These are phyloP conservation scores for Bryoerythrophyllum caledonicum DNA, from an alignment of 225 moss, liverwort and hornwort genomes.

Conservation along the genomic window DNA sequence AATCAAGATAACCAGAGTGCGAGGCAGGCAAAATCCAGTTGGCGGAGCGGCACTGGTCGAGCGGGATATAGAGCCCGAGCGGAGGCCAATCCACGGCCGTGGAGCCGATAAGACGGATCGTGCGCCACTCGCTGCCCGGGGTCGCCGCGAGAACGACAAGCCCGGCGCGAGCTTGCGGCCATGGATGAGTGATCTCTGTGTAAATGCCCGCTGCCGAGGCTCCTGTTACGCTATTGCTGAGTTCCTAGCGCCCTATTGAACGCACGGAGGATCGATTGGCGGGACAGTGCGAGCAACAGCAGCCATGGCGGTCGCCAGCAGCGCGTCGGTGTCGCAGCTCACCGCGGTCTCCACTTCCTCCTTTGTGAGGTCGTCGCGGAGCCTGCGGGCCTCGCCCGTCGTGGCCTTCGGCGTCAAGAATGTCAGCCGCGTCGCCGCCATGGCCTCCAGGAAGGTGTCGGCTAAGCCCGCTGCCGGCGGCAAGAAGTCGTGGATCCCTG, in stretches of 20 bases:
- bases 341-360: slow-evolving; percentile 60
- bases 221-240: background rate
- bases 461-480: slow-evolving; percentile 46
- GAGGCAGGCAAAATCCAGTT: slow-evolving; percentile 21
- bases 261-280: background rate
- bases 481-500: slow-evolving; percentile 94
- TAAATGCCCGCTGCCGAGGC: background rate
- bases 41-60: background rate
- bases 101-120: slow-evolving; percentile 31
- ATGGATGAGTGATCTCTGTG: background rate
- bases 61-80: background rate
- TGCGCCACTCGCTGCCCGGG: slow-evolving; percentile 33
- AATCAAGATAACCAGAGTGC: background rate
- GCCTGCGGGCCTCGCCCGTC: slow-evolving; percentile 53
- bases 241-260: background rate
- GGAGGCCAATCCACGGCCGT: slow-evolving; percentile 18
- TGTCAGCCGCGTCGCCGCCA: slow-evolving; percentile 79
- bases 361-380: slow-evolving; percentile 54
- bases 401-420: slow-evolving; percentile 69
- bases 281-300: background rate
- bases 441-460: slow-evolving; percentile 79
- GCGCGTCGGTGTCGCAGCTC: slow-evolving; percentile 68
- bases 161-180: background rate
- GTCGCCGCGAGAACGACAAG: background rate
- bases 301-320: slow-evolving; percentile 76